These are phyloP conservation scores for Solanum etuberosum DNA, from an alignment of 257 asterid genomes.

Conservation along the genomic window DNA sequence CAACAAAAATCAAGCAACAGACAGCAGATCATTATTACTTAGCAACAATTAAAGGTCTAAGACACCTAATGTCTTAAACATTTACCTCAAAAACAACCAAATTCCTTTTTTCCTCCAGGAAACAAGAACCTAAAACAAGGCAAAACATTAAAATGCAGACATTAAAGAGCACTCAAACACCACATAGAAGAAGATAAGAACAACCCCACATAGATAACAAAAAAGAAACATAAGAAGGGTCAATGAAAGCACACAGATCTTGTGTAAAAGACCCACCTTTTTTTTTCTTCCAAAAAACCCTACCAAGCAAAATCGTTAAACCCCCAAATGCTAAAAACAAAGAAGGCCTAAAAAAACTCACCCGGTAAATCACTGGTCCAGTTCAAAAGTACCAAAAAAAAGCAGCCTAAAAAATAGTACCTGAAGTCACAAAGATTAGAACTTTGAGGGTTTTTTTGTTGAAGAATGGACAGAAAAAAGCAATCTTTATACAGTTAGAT, in stretches of 20 bases:
- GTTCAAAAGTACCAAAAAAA: slow-evolving; percentile 34
- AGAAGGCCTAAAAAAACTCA: slow-evolving; percentile 33
- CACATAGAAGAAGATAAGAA: slow-evolving; percentile 40
- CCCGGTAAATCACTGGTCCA: slow-evolving; percentile 41
- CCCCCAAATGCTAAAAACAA: slow-evolving; percentile 30
- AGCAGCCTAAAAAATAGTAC: slow-evolving; percentile 28
- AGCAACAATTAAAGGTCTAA: slow-evolving; percentile 1
- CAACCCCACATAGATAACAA: slow-evolving; percentile 25
- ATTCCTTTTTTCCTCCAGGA: slow-evolving; percentile 3
- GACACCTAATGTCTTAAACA: background rate
- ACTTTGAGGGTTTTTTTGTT: slow-evolving; percentile 36
- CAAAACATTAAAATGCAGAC: slow-evolving; percentile 28
- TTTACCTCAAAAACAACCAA: slow-evolving; percentile 7
- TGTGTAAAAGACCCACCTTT: slow-evolving; percentile 47
- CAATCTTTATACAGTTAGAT: slow-evolving; percentile 23
- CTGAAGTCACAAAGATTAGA: slow-evolving; percentile 52
- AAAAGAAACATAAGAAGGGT: slow-evolving; percentile 27
- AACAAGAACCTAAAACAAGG: background rate
- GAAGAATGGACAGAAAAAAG: slow-evolving; percentile 19
- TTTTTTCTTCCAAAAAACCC: slow-evolving; percentile 29
- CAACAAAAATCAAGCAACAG: background rate
- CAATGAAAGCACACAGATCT: slow-evolving; percentile 63
- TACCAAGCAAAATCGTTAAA: slow-evolving; percentile 37
- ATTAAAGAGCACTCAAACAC: slow-evolving; percentile 21
- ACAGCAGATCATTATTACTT: background rate